Percentiles rank a stretch among this genome's conserved stretches.
Evolutionary conservation across 768 basidiomycete genomes (phyloP).

Genomic region (Lactifluus pinguis): DNA sequence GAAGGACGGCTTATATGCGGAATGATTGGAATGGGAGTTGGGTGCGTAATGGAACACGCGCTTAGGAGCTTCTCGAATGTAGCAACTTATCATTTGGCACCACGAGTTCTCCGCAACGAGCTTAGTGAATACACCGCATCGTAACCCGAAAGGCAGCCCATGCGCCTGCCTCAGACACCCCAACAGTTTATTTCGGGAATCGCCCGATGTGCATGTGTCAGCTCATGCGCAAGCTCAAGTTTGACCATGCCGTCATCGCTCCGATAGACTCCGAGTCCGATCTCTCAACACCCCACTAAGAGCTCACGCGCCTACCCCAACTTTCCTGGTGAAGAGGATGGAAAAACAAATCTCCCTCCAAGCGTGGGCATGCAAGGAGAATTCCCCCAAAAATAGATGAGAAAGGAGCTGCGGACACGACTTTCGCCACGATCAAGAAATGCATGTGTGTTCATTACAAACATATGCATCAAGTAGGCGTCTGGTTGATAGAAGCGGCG

Average conservation of each 20-base stretch:
- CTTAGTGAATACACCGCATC: neutral
- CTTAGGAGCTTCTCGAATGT: neutral
- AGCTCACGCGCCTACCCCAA: too few relatives aligned
- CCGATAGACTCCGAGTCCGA: too few relatives aligned
- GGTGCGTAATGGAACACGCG: conserved; percentile 1
- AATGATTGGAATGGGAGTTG: neutral
- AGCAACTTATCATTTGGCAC: neutral
- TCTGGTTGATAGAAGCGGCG: too few relatives aligned
- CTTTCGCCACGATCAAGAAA: neutral
- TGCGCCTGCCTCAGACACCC: too few relatives aligned
- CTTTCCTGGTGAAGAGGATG: too few relatives aligned
- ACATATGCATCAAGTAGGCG: neutral
- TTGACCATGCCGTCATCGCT: too few relatives aligned
- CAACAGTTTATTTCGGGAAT: neutral
- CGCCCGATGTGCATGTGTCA: neutral
- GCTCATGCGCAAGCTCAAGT: too few relatives aligned
- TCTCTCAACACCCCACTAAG: too few relatives aligned
- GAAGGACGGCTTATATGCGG: conserved; percentile 3
- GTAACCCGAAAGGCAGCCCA: too few relatives aligned
- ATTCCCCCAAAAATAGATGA: neutral
- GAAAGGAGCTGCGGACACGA: neutral
- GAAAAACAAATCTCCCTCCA: too few relatives aligned
- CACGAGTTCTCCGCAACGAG: neutral
- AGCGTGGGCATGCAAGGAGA: too few relatives aligned
- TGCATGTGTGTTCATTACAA: neutral